A percentile compares a stretch with the other conserved stretches of the same genome.
These are phyloP conservation scores for Melaleuca quinquenervia DNA, from an alignment of 345 rosid genomes.

Conservation along the genomic window DNA sequence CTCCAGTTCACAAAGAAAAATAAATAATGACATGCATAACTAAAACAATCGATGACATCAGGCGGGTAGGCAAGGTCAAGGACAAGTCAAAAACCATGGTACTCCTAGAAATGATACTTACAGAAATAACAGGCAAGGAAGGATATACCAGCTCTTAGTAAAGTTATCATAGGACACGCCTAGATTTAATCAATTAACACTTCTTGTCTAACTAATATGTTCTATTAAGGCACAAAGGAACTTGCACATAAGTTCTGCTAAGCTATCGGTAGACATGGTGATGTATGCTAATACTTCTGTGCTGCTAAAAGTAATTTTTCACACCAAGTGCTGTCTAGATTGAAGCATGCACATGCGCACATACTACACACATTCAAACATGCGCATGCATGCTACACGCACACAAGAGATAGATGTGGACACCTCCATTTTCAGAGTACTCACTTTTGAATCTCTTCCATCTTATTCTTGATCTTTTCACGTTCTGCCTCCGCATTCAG, in stretches of 20 bases:
- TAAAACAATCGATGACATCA: neutral
- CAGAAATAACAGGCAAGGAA: neutral
- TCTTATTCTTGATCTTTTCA: conserved; percentile 54
- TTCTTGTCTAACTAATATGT: neutral
- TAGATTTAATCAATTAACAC: neutral
- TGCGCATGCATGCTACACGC: neutral
- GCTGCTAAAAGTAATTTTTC: neutral
- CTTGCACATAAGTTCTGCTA: neutral
- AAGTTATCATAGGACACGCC: neutral
- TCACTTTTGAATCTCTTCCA: conserved; percentile 68
- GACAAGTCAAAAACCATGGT: neutral
- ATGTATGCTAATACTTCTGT: neutral
- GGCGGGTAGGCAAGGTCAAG: neutral
- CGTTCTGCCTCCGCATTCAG: conserved; percentile 51
- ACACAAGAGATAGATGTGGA: neutral
- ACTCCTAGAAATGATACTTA: neutral
- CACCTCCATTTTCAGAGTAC: neutral
- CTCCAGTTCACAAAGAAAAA: neutral
- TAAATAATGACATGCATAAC: neutral
- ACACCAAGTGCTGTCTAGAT: neutral
- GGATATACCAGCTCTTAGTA: neutral
- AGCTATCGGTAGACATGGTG: neutral
- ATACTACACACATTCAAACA: neutral
- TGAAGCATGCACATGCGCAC: neutral
- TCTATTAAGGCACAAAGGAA: neutral